Evolutionary conservation across 257 asterid genomes (phyloP).

Genomic region (Jaltomata sinuosa): DNA sequence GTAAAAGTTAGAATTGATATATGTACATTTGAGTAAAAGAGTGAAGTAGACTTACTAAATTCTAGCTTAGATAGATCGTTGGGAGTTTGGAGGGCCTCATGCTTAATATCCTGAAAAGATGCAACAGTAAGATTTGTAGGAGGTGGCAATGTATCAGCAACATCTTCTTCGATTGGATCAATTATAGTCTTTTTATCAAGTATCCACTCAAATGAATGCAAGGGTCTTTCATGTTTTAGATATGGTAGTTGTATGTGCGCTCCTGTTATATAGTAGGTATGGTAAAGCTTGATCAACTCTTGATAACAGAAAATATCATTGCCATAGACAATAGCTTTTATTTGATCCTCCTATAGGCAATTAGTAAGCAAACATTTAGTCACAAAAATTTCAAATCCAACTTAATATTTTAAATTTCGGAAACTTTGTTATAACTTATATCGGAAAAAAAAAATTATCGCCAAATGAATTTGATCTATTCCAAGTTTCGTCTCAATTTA

Average conservation of each 20-base stretch:
- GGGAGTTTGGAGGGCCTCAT: background rate
- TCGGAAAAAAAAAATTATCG: too few species aligned
- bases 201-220: background rate
- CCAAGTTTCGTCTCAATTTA: too few species aligned
- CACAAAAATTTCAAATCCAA: too few species aligned
- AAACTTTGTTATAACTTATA: too few species aligned
- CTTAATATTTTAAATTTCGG: too few species aligned
- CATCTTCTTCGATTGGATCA: background rate
- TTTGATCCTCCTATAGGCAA: background rate
- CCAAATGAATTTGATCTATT: too few species aligned
- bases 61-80: background rate
- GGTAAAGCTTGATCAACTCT: background rate
- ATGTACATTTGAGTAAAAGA: background rate
- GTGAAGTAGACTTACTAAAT: background rate
- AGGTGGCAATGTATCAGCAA: background rate
- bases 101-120: background rate
- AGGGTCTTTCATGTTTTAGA: background rate
- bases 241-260: background rate
- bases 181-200: background rate
- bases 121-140: background rate
- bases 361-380: background rate
- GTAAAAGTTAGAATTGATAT: background rate
- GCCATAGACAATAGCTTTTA: background rate
- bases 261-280: background rate
- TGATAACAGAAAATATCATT: background rate